These are phyloP conservation scores for Phytophthora pisi DNA, from an alignment of 352 stramenopile species.

Conservation along the genomic window DNA sequence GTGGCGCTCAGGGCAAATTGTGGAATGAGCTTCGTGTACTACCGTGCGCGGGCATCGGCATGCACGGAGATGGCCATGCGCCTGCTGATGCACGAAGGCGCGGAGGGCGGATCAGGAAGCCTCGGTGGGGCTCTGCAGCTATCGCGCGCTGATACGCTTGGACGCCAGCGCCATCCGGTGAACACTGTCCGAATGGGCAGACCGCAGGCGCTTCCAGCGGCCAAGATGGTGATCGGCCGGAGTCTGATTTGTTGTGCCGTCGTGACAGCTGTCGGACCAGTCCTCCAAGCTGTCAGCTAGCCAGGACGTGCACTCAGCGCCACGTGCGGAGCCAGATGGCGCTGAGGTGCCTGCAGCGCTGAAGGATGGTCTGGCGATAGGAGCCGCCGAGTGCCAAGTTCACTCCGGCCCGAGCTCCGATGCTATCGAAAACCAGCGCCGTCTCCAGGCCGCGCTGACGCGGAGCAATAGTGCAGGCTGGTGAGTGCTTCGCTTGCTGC, in stretches of 20 bases:
- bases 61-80: not conserved
- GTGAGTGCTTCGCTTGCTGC: not conserved
- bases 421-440: conserved; percentile 12
- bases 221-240: conserved; percentile 20
- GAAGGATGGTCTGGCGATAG: conserved; percentile 21
- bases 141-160: conserved; percentile 15
- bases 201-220: not conserved
- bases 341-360: conserved; percentile 25
- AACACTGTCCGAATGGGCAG: conserved; percentile 12
- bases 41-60: not conserved
- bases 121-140: conserved; percentile 24
- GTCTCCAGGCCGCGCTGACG: not conserved
- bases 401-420: conserved; percentile 3
- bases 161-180: conserved; percentile 14
- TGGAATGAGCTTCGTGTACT: conserved; percentile 24
- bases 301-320: conserved; percentile 1
- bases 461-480: not conserved
- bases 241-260: conserved; percentile 34
- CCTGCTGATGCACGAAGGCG: conserved; percentile 18
- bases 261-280: conserved; percentile 14
- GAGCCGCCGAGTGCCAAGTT: not conserved
- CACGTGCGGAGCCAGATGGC: conserved; percentile 22
- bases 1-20: conserved; percentile 28
- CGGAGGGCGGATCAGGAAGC: conserved; percentile 7
- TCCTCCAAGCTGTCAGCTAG: conserved; percentile 19